Conservation (phyloP, 2,329 filamentous ascomycete genomes). For the Fusarium newnesense region DNA sequence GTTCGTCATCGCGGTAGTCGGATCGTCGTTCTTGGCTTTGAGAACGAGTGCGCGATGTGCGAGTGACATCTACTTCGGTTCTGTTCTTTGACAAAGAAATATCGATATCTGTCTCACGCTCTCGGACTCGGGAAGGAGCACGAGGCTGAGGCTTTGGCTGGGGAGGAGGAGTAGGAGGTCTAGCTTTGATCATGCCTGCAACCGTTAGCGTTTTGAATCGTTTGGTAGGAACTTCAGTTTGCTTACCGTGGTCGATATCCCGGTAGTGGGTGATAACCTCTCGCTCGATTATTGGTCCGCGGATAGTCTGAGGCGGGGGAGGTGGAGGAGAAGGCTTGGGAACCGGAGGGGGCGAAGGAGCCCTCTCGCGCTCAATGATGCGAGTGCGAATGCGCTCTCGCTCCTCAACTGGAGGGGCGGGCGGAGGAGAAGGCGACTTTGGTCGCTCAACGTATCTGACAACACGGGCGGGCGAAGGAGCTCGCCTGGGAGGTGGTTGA, state of each 20-base stretch:
- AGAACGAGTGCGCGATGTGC: conserved; percentile 51
- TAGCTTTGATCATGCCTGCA: conserved; percentile 57
- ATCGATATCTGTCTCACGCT: conserved; percentile 70
- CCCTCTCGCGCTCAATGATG: conserved; percentile 59
- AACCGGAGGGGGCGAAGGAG: conserved; percentile 49
- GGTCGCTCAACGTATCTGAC: conserved; percentile 55
- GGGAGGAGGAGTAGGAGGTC: conserved; percentile 59
- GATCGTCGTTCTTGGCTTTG: conserved; percentile 53
- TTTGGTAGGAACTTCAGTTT: not conserved
- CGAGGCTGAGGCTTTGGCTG: conserved; percentile 58
- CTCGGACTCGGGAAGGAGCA: conserved; percentile 54
- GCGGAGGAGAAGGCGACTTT: conserved; percentile 49
- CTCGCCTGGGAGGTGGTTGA: conserved; percentile 51
- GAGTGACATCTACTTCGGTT: conserved; percentile 68
- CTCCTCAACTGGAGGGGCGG: conserved; percentile 42
- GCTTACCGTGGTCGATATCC: conserved; percentile 85
- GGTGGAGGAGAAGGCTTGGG: conserved; percentile 64
- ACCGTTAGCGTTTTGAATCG: conserved; percentile 15
- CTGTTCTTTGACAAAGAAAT: conserved; percentile 65
- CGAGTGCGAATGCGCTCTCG: conserved; percentile 60
- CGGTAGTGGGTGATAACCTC: conserved; percentile 91
- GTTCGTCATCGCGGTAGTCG: conserved; percentile 69
- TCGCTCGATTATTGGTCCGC: conserved; percentile 83
- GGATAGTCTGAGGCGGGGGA: conserved; percentile 73
- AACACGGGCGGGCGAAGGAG: conserved; percentile 50